A percentile compares a stretch with the other conserved stretches of the same genome.
Conservation (phyloP, 257 asterid species). For the Agastache rugosa region DNA sequence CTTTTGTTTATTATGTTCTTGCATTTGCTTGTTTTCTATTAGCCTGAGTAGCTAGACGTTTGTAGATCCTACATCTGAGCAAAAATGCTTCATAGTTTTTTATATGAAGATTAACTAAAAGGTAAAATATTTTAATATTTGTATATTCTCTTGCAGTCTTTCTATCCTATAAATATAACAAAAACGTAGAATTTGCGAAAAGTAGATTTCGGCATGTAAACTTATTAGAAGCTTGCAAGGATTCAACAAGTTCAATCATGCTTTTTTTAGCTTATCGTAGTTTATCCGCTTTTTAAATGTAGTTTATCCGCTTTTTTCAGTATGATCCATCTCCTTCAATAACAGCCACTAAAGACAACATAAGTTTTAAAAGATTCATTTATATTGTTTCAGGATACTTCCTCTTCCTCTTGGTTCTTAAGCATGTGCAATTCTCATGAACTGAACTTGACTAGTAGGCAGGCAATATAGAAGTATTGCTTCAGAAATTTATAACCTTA, state of each 20-base stretch:
- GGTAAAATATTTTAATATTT: background rate
- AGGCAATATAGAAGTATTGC: background rate
- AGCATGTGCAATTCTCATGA: background rate
- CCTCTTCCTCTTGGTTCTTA: background rate
- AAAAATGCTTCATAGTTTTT: background rate
- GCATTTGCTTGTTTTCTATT: background rate
- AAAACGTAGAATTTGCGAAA: background rate
- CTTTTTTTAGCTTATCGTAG: background rate
- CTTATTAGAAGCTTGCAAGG: background rate
- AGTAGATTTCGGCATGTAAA: background rate
- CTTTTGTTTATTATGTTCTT: background rate
- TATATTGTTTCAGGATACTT: background rate
- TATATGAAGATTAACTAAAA: background rate
- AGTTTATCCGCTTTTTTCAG: too few species aligned
- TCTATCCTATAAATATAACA: background rate
- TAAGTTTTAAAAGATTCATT: background rate
- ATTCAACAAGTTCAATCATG: background rate
- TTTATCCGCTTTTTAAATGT: background rate
- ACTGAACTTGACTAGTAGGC: background rate
- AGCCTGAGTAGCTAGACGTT: background rate
- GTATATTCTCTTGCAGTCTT: background rate
- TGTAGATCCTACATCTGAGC: constrained; percentile 2
- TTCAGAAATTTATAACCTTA: background rate
- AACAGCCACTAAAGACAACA: background rate
- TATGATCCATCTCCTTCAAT: background rate